Conservation (phyloP, 2,329 filamentous ascomycete genomes). For the Uncinocarpus reesii region DNA sequence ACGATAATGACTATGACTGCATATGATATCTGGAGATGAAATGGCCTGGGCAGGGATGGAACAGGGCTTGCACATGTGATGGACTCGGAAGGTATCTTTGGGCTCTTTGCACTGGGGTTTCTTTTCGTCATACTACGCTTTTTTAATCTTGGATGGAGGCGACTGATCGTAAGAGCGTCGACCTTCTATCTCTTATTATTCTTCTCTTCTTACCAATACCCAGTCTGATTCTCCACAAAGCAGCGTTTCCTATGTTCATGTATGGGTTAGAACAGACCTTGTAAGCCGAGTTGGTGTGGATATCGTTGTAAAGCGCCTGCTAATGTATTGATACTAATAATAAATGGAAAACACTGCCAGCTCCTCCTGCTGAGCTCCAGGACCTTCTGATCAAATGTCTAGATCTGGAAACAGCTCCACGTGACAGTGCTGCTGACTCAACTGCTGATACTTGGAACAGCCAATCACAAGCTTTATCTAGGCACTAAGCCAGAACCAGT, state of each 20-base stretch:
- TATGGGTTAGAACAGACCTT: too few relatives aligned
- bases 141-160: neutral
- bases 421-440: too few relatives aligned
- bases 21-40: neutral
- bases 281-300: too few relatives aligned
- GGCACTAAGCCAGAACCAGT: neutral
- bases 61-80: neutral
- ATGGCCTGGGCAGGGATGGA: slow-evolving; percentile 2
- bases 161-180: neutral
- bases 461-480: neutral
- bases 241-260: neutral
- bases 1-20: slow-evolving; percentile 8
- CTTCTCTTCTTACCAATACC: neutral
- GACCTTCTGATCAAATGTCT: too few relatives aligned
- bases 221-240: neutral
- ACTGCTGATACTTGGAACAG: neutral
- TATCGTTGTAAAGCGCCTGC: too few relatives aligned
- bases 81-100: neutral
- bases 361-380: too few relatives aligned
- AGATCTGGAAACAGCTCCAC: too few relatives aligned
- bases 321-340: too few relatives aligned
- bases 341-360: too few relatives aligned
- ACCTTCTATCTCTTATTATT: neutral
- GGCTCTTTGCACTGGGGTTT: neutral
- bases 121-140: neutral